Conservation (phyloP, 2,329 filamentous ascomycete genomes). For the Plectosphaerella cucumerina region DNA sequence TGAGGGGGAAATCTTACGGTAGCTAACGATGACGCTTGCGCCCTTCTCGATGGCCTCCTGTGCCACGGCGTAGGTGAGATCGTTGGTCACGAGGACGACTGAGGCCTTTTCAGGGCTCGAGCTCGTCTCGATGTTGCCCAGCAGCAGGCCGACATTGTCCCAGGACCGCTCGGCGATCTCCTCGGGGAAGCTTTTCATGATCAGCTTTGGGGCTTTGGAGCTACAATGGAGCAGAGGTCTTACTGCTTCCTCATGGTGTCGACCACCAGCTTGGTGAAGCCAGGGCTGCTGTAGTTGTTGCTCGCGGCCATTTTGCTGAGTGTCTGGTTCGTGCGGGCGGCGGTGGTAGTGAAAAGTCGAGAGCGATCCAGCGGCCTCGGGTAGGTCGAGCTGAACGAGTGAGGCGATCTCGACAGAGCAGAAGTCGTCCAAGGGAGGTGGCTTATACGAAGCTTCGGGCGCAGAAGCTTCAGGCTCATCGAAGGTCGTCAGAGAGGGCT, state of each 20-base stretch:
- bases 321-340: not conserved
- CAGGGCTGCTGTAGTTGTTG: slow-evolving; percentile 15
- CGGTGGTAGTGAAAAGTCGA: not conserved
- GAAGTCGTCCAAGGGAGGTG: not conserved
- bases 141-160: slow-evolving; percentile 91
- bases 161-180: slow-evolving; percentile 83
- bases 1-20: slow-evolving; percentile 52
- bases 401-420: too few relatives aligned
- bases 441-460: slow-evolving; percentile 5
- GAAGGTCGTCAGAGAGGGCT: not conserved
- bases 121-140: slow-evolving; percentile 30
- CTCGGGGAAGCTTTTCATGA: slow-evolving; percentile 71
- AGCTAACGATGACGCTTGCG: slow-evolving; percentile 79
- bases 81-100: slow-evolving; percentile 65
- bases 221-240: slow-evolving; percentile 21
- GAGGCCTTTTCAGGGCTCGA: slow-evolving; percentile 19
- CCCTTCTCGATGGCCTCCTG: slow-evolving; percentile 79
- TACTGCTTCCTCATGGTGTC: slow-evolving; percentile 76
- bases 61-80: slow-evolving; percentile 83
- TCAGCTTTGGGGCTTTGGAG: not conserved
- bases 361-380: too few relatives aligned
- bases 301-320: slow-evolving; percentile 12
- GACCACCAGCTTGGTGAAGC: slow-evolving; percentile 60
- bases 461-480: slow-evolving; percentile 8
- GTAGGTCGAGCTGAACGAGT: too few relatives aligned